A percentile compares a stretch with the other conserved stretches of the same genome.
phyloP scores from a whole-genome alignment of 2,329 filamentous ascomycete species.

The Fusarium hainanense region DNA sequence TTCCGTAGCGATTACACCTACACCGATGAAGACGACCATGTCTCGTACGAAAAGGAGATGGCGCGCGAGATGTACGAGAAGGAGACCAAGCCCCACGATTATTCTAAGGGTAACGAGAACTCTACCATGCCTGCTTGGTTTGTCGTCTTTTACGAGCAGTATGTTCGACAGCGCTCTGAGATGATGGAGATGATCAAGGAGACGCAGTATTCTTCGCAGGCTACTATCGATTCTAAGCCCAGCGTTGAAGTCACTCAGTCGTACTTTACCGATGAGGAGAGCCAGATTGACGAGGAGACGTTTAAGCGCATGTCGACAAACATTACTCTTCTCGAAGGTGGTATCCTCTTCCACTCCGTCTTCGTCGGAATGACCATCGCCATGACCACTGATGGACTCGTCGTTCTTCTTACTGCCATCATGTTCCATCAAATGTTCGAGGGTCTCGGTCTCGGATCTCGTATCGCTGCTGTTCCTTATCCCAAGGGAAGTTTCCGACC shows the following conservation, averaged over 20 bases:
- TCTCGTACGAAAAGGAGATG: conserved; percentile 56
- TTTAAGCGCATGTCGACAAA: conserved; percentile 75
- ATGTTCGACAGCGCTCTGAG: conserved; percentile 69
- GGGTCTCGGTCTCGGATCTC: conserved; percentile 75
- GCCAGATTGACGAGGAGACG: conserved; percentile 57
- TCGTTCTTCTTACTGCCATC: conserved; percentile 75
- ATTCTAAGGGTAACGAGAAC: conserved; percentile 41
- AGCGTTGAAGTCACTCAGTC: conserved; percentile 45
- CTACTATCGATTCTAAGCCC: conserved; percentile 49
- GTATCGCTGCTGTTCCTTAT: conserved; percentile 75
- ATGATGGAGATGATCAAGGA: conserved; percentile 65
- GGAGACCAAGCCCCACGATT: conserved; percentile 39
- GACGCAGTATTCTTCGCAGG: conserved; percentile 5
- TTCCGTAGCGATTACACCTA: neutral
- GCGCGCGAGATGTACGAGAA: conserved; percentile 55
- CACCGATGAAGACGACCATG: conserved; percentile 11
- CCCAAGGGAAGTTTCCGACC: conserved; percentile 66
- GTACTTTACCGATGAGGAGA: conserved; percentile 57
- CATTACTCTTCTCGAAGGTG: conserved; percentile 79
- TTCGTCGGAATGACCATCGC: conserved; percentile 80
- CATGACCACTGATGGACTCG: conserved; percentile 74
- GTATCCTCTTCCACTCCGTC: conserved; percentile 82
- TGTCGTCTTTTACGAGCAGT: conserved; percentile 71
- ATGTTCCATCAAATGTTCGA: conserved; percentile 78
- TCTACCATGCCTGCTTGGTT: conserved; percentile 69